Evolutionary conservation across 345 rosid species (phyloP).

Genomic region (Murraya koenigii): DNA sequence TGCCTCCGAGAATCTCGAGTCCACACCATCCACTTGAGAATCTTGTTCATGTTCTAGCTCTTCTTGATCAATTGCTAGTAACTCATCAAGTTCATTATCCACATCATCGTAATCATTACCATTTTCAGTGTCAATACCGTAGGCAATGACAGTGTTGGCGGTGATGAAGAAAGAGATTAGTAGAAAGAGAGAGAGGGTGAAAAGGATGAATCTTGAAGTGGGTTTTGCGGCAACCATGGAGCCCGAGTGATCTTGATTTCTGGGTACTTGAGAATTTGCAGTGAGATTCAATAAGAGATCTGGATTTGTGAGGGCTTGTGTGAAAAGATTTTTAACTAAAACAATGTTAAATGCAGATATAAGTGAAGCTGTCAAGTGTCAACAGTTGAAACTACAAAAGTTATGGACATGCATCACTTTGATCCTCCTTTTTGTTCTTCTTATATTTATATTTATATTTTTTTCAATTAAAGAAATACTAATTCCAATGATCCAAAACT

Average conservation of each 20-base stretch:
- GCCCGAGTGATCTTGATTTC: not conserved
- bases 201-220: slow-evolving; percentile 43
- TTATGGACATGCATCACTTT: not conserved
- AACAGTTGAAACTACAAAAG: not conserved
- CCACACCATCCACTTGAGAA: slow-evolving; percentile 16
- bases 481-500: not conserved
- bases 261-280: not conserved
- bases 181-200: slow-evolving; percentile 35
- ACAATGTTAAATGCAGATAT: not conserved
- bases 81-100: slow-evolving; percentile 48
- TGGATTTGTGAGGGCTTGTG: not conserved
- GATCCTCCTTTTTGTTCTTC: not conserved
- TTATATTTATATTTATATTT: not conserved
- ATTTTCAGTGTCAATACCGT: slow-evolving; percentile 25
- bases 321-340: not conserved
- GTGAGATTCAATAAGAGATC: slow-evolving; percentile 5
- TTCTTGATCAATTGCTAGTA: slow-evolving; percentile 60
- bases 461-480: no score
- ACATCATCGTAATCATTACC: slow-evolving; percentile 20
- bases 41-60: slow-evolving; percentile 22
- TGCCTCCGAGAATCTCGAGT: slow-evolving; percentile 50
- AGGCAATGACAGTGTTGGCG: slow-evolving; percentile 17
- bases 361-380: not conserved
- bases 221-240: slow-evolving; percentile 35
- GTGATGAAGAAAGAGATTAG: slow-evolving; percentile 33